A percentile compares a stretch with the other conserved stretches of the same genome.
Evolutionary conservation across 768 basidiomycete species (phyloP).

Genomic region (Rhodosporidiobolus sp.): DNA sequence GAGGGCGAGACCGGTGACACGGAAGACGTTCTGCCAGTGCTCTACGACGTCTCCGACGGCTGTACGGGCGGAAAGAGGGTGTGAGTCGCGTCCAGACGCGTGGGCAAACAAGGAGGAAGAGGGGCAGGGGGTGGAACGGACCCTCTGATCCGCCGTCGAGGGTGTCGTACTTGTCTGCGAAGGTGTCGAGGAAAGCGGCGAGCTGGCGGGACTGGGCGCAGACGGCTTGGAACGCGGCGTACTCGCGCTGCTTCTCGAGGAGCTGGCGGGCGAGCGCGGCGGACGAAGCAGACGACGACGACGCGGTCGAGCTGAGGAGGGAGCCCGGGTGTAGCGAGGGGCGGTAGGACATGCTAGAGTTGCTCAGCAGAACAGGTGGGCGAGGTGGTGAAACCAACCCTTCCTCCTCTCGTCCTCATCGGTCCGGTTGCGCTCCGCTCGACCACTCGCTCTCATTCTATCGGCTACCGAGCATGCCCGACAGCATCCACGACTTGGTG

Average conservation of each 20-base stretch:
- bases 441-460: neutral
- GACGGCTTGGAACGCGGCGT: constrained; percentile 30
- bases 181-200: constrained; percentile 9
- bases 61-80: neutral
- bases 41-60: constrained; percentile 41
- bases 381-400: neutral
- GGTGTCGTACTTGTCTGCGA: constrained; percentile 28
- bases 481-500: constrained; percentile 4
- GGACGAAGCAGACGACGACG: neutral
- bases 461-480: neutral
- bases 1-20: constrained; percentile 38
- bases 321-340: constrained; percentile 17
- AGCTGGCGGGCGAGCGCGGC: constrained; percentile 8
- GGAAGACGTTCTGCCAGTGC: constrained; percentile 44
- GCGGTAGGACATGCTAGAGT: constrained; percentile 32
- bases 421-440: neutral
- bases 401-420: neutral
- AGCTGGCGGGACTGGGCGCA: constrained; percentile 22
- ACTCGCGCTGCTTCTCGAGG: constrained; percentile 42
- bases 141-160: constrained; percentile 37
- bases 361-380: too few species aligned
- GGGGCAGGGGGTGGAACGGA: neutral
- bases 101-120: neutral
- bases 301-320: neutral
- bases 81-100: neutral